phyloP scores from a whole-genome alignment of 768 basidiomycete species.

The Boletus barrowsii region DNA sequence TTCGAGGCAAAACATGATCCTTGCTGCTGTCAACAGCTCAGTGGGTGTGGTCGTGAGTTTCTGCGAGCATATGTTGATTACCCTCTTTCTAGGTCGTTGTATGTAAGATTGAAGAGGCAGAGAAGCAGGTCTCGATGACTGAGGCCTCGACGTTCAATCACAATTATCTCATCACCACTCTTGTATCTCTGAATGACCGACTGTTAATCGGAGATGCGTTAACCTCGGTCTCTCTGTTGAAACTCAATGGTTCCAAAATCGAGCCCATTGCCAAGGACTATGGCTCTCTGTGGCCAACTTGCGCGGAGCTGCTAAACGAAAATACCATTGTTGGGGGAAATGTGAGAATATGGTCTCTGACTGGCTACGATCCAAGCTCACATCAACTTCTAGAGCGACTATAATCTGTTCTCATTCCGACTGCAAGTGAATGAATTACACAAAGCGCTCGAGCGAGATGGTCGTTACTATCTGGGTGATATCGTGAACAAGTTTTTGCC shows the following conservation, averaged over 20 bases:
- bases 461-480: constrained; percentile 73
- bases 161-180: constrained; percentile 72
- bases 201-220: constrained; percentile 79
- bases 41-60: constrained; percentile 40
- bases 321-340: constrained; percentile 69
- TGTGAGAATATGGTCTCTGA: constrained; percentile 41
- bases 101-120: constrained; percentile 40
- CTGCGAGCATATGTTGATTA: background rate
- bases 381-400: constrained; percentile 47
- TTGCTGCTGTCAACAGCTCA: constrained; percentile 72
- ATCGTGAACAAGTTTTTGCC: constrained; percentile 71
- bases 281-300: constrained; percentile 69
- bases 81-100: constrained; percentile 42
- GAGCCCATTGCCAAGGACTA: constrained; percentile 68
- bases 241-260: constrained; percentile 43
- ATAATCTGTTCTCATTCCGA: constrained; percentile 65
- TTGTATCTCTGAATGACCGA: constrained; percentile 52
- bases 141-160: constrained; percentile 68
- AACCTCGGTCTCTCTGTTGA: constrained; percentile 71
- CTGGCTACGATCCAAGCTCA: constrained; percentile 9
- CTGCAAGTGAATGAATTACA: constrained; percentile 43
- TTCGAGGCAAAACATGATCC: constrained; percentile 47
- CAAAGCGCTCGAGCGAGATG: constrained; percentile 55
- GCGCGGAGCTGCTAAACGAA: constrained; percentile 55
- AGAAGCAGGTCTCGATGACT: constrained; percentile 30